Conservation (phyloP, 805 yeast genomes). For the Dipodascopsis uninucleata region DNA sequence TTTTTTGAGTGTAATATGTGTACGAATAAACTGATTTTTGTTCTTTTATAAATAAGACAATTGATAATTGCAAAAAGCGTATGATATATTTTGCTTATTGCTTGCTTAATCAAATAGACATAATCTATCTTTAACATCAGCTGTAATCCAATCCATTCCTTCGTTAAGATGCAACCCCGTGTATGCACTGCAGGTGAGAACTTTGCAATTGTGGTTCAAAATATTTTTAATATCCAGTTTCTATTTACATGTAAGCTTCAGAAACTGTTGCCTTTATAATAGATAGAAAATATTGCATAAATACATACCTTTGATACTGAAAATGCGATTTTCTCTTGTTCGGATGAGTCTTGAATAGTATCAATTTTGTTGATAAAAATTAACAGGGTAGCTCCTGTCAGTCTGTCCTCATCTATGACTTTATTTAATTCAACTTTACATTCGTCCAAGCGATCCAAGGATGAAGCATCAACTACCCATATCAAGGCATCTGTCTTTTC, state of each 20-base stretch:
- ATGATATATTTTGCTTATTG: too few species aligned
- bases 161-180: conserved; percentile 42
- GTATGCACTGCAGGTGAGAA: conserved; percentile 49
- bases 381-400: conserved; percentile 65
- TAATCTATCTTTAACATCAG: conserved; percentile 42
- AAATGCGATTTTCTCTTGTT: conserved; percentile 10
- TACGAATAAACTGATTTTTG: too few species aligned
- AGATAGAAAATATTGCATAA: too few species aligned
- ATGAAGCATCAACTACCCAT: conserved; percentile 79
- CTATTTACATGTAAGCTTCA: too few species aligned
- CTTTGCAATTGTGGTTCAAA: conserved; percentile 41
- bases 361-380: conserved; percentile 76
- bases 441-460: conserved; percentile 60
- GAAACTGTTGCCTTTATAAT: too few species aligned
- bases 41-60: too few species aligned
- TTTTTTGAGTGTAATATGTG: too few species aligned
- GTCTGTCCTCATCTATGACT: conserved; percentile 60
- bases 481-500: conserved; percentile 73
- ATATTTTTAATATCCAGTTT: conserved; percentile 38
- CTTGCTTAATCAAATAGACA: conserved; percentile 30
- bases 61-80: too few species aligned
- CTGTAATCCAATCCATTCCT: conserved; percentile 45
- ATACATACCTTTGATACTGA: conserved; percentile 15
- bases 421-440: conserved; percentile 61
- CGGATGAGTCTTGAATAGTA: conserved; percentile 37